Conservation (phyloP, 345 rosid genomes). For the Abelmoschus esculentus region DNA sequence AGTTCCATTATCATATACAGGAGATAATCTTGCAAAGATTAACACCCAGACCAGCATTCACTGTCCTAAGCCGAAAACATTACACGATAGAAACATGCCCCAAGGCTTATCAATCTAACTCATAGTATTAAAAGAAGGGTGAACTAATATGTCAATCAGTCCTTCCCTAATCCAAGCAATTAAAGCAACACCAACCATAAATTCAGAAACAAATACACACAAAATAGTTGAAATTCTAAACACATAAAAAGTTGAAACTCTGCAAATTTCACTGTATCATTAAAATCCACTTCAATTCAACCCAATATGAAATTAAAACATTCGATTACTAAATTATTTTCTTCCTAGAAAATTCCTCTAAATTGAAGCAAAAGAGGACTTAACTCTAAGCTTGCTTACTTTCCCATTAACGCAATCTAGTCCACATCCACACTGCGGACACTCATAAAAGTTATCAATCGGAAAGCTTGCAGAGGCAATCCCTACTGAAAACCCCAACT, state of each 20-base stretch:
- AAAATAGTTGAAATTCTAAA: neutral
- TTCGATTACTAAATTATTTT: neutral
- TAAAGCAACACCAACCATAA: neutral
- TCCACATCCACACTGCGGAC: conserved; percentile 96
- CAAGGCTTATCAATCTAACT: neutral
- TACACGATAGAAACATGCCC: neutral
- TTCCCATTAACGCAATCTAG: conserved; percentile 46
- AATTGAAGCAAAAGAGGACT: conserved; percentile 47
- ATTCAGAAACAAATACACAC: conserved; percentile 3
- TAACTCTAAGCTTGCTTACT: conserved; percentile 30
- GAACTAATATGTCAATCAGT: neutral
- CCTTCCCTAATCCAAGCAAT: neutral
- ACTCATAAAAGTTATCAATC: conserved; percentile 69
- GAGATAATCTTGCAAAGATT: neutral
- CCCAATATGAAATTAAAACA: neutral
- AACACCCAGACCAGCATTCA: neutral
- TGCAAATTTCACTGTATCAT: conserved; percentile 1
- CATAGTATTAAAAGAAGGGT: neutral
- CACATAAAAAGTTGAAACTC: neutral
- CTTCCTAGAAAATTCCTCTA: conserved; percentile 12
- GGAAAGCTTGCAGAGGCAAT: conserved; percentile 72
- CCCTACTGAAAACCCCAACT: conserved; percentile 80
- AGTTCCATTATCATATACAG: neutral
- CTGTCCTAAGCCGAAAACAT: neutral
- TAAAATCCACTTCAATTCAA: neutral